Percentiles rank a stretch among this genome's conserved stretches.
Conservation (phyloP, 2,329 filamentous ascomycete genomes). For the Colletotrichum tamarilloi region DNA sequence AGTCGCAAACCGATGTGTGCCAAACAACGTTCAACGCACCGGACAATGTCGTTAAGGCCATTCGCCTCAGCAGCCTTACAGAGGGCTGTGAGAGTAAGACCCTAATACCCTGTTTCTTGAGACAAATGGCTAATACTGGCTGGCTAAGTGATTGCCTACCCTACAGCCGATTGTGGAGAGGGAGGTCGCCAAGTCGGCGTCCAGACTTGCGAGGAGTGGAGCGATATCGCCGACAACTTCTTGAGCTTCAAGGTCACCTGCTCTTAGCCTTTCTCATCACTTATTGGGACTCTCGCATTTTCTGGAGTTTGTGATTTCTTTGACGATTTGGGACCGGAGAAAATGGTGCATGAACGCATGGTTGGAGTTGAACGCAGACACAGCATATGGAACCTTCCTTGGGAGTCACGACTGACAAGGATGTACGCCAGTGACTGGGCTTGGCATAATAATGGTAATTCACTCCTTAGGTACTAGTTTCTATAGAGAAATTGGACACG, state of each 20-base stretch:
- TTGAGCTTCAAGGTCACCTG: not conserved
- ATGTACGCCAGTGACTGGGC: not conserved
- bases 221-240: not conserved
- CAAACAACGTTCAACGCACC: slow-evolving; percentile 6
- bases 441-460: not conserved
- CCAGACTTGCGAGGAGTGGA: not conserved
- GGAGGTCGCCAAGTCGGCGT: not conserved
- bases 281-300: not conserved
- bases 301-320: not conserved
- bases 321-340: not conserved
- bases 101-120: not conserved
- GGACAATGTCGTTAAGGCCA: not conserved
- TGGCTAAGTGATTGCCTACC: slow-evolving; percentile 4
- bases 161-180: not conserved
- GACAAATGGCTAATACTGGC: not conserved
- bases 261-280: not conserved
- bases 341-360: not conserved
- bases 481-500: no score
- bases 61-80: not conserved
- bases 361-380: not conserved
- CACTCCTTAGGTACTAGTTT: not conserved
- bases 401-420: not conserved
- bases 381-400: not conserved
- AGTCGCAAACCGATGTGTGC: slow-evolving; percentile 8
- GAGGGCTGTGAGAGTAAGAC: not conserved